A percentile compares a stretch with the other conserved stretches of the same genome.
These are phyloP conservation scores for Phytophthora lateralis DNA, from an alignment of 352 stramenopile species.

Conservation along the genomic window DNA sequence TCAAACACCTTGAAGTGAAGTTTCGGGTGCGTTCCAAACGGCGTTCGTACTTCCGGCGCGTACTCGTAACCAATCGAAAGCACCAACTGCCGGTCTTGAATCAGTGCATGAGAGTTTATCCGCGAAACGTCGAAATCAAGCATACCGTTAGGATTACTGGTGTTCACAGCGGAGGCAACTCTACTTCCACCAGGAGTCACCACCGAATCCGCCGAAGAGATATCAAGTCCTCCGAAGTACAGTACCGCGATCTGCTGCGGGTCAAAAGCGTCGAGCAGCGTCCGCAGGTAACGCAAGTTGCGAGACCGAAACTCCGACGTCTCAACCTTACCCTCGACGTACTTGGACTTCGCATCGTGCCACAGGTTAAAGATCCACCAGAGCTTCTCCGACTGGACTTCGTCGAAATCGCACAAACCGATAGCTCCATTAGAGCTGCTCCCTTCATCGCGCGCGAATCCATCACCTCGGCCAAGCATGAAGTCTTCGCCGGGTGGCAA, in stretches of 20 bases:
- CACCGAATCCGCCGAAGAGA: constrained; percentile 27
- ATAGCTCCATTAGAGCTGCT: constrained; percentile 62
- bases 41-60: constrained; percentile 25
- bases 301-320: constrained; percentile 64
- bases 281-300: constrained; percentile 75
- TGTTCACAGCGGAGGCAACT: constrained; percentile 23
- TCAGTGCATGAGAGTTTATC: constrained; percentile 76
- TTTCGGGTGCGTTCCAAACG: constrained; percentile 36
- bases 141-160: constrained; percentile 51
- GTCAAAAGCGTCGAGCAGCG: constrained; percentile 76
- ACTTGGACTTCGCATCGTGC: constrained; percentile 67
- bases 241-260: constrained; percentile 81
- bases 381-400: constrained; percentile 79
- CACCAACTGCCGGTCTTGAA: constrained; percentile 71
- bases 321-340: constrained; percentile 74
- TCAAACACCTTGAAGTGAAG: constrained; percentile 74
- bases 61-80: constrained; percentile 69
- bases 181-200: constrained; percentile 32
- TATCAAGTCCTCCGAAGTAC: constrained; percentile 43
- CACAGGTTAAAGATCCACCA: constrained; percentile 88
- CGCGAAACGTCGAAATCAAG: constrained; percentile 79
- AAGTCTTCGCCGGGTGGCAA: constrained; percentile 42
- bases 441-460: constrained; percentile 47
- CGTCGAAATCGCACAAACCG: constrained; percentile 79
- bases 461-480: constrained; percentile 30